Evolutionary conservation across 495 filamentous ascomycete genomes (phyloP).

Genomic region (Diplogelasinospora grovesii): DNA sequence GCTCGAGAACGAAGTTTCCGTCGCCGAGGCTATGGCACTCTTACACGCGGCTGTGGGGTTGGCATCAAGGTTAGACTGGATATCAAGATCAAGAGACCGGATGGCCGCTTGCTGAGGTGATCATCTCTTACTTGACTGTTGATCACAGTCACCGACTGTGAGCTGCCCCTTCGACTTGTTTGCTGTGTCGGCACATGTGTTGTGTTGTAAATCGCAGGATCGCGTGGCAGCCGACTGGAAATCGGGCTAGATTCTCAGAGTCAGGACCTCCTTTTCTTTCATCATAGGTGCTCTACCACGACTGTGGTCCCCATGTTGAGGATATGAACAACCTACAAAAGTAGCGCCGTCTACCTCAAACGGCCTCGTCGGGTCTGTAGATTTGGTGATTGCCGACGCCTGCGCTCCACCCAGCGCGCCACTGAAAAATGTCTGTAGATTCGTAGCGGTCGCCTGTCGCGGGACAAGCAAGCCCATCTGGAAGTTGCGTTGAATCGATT

Average conservation of each 20-base stretch:
- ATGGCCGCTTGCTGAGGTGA: too few species aligned
- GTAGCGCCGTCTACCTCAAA: slow-evolving; percentile 42
- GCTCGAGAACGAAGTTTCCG: slow-evolving; percentile 8
- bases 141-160: slow-evolving; percentile 29
- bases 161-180: slow-evolving; percentile 24
- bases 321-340: slow-evolving; percentile 41
- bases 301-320: too few species aligned
- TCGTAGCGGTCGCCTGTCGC: slow-evolving; percentile 11
- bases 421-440: slow-evolving; percentile 23
- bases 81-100: background rate
- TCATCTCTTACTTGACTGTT: slow-evolving; percentile 32
- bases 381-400: slow-evolving; percentile 27
- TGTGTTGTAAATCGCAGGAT: slow-evolving; percentile 37
- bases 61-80: background rate
- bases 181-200: slow-evolving; percentile 28
- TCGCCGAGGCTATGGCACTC: slow-evolving; percentile 13
- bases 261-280: too few species aligned
- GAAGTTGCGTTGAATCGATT: slow-evolving; percentile 15
- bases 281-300: too few species aligned
- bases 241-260: slow-evolving; percentile 34
- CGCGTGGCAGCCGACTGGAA: slow-evolving; percentile 33
- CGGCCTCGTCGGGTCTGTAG: slow-evolving; percentile 30
- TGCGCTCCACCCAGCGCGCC: slow-evolving; percentile 17
- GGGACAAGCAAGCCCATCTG: slow-evolving; percentile 12
- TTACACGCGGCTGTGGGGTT: slow-evolving; percentile 24